Conservation (phyloP, 768 basidiomycete species). For the Calvatia gigantea region DNA sequence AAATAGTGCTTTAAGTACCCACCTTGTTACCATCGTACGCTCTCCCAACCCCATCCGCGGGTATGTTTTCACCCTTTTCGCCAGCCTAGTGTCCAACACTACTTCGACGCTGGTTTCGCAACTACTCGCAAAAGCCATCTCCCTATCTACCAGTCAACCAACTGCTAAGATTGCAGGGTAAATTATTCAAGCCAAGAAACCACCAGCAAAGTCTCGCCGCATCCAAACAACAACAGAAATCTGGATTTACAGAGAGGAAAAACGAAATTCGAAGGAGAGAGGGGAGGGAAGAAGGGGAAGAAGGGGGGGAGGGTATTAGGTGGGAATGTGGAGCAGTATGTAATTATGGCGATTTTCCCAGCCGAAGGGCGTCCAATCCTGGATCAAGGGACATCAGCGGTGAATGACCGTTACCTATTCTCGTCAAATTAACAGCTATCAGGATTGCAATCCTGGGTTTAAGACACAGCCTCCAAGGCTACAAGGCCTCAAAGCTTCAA, state of each 20-base stretch:
- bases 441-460: too few species aligned
- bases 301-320: slow-evolving; percentile 1
- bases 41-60: not conserved
- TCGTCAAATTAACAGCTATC: too few species aligned
- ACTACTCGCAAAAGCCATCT: slow-evolving; percentile 2
- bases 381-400: slow-evolving; percentile 1
- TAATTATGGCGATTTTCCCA: slow-evolving; percentile 12
- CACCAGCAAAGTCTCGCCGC: slow-evolving; percentile 4
- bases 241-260: not conserved
- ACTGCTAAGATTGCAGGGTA: not conserved
- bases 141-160: slow-evolving; percentile 4
- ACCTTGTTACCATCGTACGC: not conserved
- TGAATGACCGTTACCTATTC: not conserved
- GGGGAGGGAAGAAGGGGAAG: not conserved
- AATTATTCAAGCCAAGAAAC: slow-evolving; percentile 1
- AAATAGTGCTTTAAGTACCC: not conserved
- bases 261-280: not conserved
- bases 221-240: slow-evolving; percentile 5
- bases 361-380: slow-evolving; percentile 1
- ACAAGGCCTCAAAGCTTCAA: too few species aligned
- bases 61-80: not conserved
- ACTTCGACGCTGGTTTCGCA: not conserved
- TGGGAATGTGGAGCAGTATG: slow-evolving; percentile 11
- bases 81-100: not conserved
- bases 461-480: too few species aligned